Conservation (phyloP, 345 rosid genomes). For the Salix viminalis region DNA sequence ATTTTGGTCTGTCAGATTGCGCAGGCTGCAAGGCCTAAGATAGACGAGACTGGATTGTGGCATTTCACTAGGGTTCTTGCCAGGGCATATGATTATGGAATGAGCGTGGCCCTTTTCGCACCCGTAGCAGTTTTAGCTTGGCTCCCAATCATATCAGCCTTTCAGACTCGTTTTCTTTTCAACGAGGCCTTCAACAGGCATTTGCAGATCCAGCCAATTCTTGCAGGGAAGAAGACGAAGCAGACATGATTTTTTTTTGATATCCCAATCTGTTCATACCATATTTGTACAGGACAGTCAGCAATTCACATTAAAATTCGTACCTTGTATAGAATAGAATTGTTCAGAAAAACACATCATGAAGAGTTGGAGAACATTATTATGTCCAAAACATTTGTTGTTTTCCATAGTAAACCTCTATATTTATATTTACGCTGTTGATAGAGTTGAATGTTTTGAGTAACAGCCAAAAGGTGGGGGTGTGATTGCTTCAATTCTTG, state of each 20-base stretch:
- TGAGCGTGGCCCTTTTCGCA: conserved; percentile 77
- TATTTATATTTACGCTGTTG: too few relatives aligned
- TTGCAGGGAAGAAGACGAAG: conserved; percentile 71
- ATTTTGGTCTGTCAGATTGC: conserved; percentile 49
- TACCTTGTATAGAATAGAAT: too few relatives aligned
- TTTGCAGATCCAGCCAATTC: conserved; percentile 89
- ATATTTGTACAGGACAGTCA: too few relatives aligned
- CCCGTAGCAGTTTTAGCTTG: conserved; percentile 85
- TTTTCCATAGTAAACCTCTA: too few relatives aligned
- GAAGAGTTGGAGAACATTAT: too few relatives aligned
- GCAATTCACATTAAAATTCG: too few relatives aligned
- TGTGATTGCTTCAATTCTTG: too few relatives aligned
- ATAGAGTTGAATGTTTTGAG: too few relatives aligned
- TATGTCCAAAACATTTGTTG: too few relatives aligned
- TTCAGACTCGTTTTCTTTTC: conserved; percentile 89
- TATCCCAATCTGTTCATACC: too few relatives aligned
- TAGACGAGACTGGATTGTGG: conserved; percentile 70
- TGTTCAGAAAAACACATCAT: too few relatives aligned
- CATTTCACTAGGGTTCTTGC: conserved; percentile 69
- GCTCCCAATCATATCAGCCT: conserved; percentile 82
- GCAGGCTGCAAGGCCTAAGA: conserved; percentile 80
- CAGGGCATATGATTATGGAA: conserved; percentile 85
- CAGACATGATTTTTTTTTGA: conserved; percentile 12
- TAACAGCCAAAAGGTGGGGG: too few relatives aligned
- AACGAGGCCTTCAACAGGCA: conserved; percentile 78